Evolutionary conservation across 345 rosid genomes (phyloP), one percentile per base, ranked within the genome.

Genomic region (Populus alba): DNA sequence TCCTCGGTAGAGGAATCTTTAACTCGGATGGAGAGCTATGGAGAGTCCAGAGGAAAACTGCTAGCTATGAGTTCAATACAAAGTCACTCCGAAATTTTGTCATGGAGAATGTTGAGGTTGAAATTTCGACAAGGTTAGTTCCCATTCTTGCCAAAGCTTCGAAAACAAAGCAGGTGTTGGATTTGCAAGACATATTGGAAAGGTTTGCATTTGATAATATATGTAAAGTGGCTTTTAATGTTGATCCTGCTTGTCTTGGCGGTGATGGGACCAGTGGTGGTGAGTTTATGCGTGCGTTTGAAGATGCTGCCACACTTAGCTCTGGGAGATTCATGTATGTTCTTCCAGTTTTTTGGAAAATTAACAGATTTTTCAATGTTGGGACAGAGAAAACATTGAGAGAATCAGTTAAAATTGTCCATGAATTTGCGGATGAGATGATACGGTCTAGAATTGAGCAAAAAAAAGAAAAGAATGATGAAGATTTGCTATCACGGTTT

Each of bases 1-100:
- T 85, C 62, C 87, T 87, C 16, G 90, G 90, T 51, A 37, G 62
- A 7, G 90, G 90, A 63, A 87, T 87, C 80, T 87, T 87, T 75
- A 87, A 82, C 79, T 73, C 88, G 20, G 87, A 87, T 49, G 90
- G 84, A 3, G 81, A 87, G 13, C 25, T 78, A 11, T 87, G 90
- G 90, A 80, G 71, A 71, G 39, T 80, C 37, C 88, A 87, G 68
- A 68, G 90, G 27, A 85, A 87, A 71, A 85, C 84, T 43, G 84
- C 88, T 31, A 81, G 87, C 87, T 83, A 87, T 70, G 86, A 82
- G 65, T 85, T 87, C 81, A 87, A 75, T 75, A 85, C 87, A 43
- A 82, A 37, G 68, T 87, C 88, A 7, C 88, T 84, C 18, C 29
- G 85, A 7, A 82, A 76, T 45, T 87, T 85, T 57, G 80, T 77